Base-by-base conservation (phyloP, 768 basidiomycete species). In the Mycena vulgaris region DNA sequence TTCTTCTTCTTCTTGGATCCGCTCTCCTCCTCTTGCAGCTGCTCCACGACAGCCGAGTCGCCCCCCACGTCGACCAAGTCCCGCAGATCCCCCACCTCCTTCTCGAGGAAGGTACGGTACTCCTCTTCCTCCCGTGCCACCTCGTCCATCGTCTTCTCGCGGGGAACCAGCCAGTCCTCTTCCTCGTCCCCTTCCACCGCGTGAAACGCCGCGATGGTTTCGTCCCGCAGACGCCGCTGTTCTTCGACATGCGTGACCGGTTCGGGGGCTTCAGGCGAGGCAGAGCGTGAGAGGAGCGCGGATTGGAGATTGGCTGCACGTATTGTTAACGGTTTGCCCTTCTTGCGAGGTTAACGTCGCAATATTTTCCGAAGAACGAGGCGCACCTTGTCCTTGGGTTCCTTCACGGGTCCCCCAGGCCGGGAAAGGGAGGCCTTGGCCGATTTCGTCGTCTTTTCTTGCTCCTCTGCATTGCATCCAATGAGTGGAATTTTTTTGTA, bases 121-220 rank as follows among this genome's bases (percentile, higher is more conserved):
- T 96, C 95, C 72, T 94, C 92, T 73, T 95, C 95, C 74, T 98
- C 95, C 47, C 79, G 74, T 74, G 93, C 90, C 3, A 87, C 74
- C 79, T 97, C 95, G 66, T 94, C 94, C 72, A 89, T 88, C 0
- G 91, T 93, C 80, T 92, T 94, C 66, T 92, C 92, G 40, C 95
- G 87, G 3, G 89, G 90, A 8, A 93, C 82, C 17, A 98, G 86
- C 1, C 97, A 79, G 40, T 89, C 94, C 14, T 91, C 93, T 1
- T 85, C 90, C 19, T 88, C 88, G 16, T 83, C 86, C 33, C 84
- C 85, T 4, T 82, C 86, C 30, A 78, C 78, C 37, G 74, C 70
- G 64, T 93, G 91, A 80, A 99, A 98, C 0, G 93, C 97, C 0
- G 90, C 86, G 27, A 95, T 94, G 0, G 94, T 96, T 78, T 98